Conservation (phyloP, 2,329 filamentous ascomycete genomes). For the Colletotrichum coccodes region DNA sequence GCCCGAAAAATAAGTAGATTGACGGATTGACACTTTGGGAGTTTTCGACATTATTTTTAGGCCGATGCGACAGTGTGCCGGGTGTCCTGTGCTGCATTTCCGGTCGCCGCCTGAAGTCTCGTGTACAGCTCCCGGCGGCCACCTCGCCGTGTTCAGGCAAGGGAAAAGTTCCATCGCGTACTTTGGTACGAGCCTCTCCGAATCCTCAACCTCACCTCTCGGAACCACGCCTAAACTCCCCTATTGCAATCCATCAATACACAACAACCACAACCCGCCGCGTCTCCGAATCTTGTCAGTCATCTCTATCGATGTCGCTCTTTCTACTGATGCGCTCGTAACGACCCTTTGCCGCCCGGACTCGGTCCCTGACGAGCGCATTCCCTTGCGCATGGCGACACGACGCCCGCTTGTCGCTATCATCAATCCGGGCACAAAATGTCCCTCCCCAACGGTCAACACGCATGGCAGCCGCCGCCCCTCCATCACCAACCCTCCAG, state of each 20-base stretch:
- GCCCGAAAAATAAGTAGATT: conserved; percentile 20
- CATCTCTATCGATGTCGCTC: conserved; percentile 65
- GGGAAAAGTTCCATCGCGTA: conserved; percentile 35
- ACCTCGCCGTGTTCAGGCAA: conserved; percentile 31
- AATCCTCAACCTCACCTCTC: conserved; percentile 67
- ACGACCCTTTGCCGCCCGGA: conserved; percentile 55
- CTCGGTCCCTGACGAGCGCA: conserved; percentile 62
- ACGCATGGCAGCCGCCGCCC: conserved; percentile 71
- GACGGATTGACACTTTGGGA: neutral
- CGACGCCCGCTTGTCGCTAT: conserved; percentile 56
- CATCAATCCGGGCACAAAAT: conserved; percentile 66
- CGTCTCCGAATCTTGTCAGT: conserved; percentile 48
- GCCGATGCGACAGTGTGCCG: conserved; percentile 5
- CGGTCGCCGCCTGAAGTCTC: conserved; percentile 9
- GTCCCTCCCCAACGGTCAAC: conserved; percentile 75
- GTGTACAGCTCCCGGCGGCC: conserved; percentile 28
- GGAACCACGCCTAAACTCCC: conserved; percentile 61
- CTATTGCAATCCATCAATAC: conserved; percentile 62
- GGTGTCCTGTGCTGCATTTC: neutral
- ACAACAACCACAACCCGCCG: conserved; percentile 53
- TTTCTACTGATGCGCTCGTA: conserved; percentile 62
- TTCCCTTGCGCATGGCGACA: conserved; percentile 66
- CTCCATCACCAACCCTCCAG: conserved; percentile 58
- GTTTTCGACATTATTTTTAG: neutral
- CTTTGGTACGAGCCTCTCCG: conserved; percentile 45